Percentiles rank a stretch among this genome's conserved stretches.
These are phyloP conservation scores for Pachysandra terminalis DNA, from an alignment of 164 flowering plant species.

Conservation along the genomic window DNA sequence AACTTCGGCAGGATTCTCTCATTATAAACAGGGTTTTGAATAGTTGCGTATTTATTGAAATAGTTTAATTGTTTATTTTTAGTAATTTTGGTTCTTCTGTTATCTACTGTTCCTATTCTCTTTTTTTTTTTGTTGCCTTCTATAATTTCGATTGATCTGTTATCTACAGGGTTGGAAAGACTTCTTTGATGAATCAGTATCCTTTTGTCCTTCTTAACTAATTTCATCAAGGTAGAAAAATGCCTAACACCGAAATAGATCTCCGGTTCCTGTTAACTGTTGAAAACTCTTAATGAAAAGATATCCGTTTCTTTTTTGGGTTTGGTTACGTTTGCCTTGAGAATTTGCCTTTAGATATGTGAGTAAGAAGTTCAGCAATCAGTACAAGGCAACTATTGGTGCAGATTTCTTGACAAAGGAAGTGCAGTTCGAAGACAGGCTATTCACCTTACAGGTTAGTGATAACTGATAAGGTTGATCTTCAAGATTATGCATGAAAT, in stretches of 20 bases:
- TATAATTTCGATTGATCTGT: neutral
- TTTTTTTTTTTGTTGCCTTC: neutral
- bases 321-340: slow-evolving; percentile 24
- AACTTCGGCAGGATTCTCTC: neutral
- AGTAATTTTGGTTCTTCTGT: neutral
- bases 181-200: slow-evolving; percentile 89
- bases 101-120: neutral
- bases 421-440: slow-evolving; percentile 83
- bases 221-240: too few relatives aligned
- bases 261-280: too few relatives aligned
- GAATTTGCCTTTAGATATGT: slow-evolving; percentile 52
- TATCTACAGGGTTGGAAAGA: slow-evolving; percentile 74
- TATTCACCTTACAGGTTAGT: slow-evolving; percentile 79
- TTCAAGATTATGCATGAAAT: neutral
- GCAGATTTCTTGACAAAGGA: slow-evolving; percentile 93
- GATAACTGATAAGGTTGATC: neutral
- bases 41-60: too few relatives aligned
- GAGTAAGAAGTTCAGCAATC: slow-evolving; percentile 84
- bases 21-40: neutral
- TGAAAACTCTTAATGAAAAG: neutral
- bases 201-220: too few relatives aligned
- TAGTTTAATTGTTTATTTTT: neutral
- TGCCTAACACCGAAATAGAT: too few relatives aligned
- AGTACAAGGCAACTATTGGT: slow-evolving; percentile 88
- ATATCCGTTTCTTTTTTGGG: neutral